These are phyloP conservation scores for Xerocomellus amylosporus DNA, from an alignment of 768 basidiomycete genomes.

Conservation along the genomic window DNA sequence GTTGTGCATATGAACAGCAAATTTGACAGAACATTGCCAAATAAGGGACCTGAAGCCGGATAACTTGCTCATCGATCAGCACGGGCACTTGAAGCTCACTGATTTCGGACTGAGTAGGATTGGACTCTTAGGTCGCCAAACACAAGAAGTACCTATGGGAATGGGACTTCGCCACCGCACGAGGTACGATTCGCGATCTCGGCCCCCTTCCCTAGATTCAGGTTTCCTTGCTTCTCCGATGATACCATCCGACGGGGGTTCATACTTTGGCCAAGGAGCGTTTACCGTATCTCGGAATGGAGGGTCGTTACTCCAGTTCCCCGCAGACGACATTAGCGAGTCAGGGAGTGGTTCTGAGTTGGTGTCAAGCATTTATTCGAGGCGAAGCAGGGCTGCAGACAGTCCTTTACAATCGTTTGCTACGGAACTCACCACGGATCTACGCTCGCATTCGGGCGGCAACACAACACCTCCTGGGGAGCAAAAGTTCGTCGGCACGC, in stretches of 20 bases:
- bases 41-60: constrained; percentile 94
- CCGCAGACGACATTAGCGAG: constrained; percentile 81
- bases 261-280: constrained; percentile 76
- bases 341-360: constrained; percentile 83
- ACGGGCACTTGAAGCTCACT: constrained; percentile 96
- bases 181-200: constrained; percentile 63
- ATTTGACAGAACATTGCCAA: constrained; percentile 4
- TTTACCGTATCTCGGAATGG: constrained; percentile 55
- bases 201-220: constrained; percentile 80
- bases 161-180: constrained; percentile 53
- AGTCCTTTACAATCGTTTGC: constrained; percentile 88
- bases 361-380: constrained; percentile 51
- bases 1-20: background rate
- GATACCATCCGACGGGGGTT: constrained; percentile 65
- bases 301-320: constrained; percentile 63
- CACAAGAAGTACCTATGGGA: constrained; percentile 55
- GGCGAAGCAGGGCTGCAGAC: constrained; percentile 54
- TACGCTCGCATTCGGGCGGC: constrained; percentile 63
- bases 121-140: constrained; percentile 97
- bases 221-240: constrained; percentile 77
- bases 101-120: constrained; percentile 97
- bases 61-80: constrained; percentile 94
- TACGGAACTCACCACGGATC: constrained; percentile 76
- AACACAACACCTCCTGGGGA: constrained; percentile 78
- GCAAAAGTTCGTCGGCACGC: constrained; percentile 95